Evolutionary conservation across 495 filamentous ascomycete species (phyloP).

Genomic region (Copromyces sp.): DNA sequence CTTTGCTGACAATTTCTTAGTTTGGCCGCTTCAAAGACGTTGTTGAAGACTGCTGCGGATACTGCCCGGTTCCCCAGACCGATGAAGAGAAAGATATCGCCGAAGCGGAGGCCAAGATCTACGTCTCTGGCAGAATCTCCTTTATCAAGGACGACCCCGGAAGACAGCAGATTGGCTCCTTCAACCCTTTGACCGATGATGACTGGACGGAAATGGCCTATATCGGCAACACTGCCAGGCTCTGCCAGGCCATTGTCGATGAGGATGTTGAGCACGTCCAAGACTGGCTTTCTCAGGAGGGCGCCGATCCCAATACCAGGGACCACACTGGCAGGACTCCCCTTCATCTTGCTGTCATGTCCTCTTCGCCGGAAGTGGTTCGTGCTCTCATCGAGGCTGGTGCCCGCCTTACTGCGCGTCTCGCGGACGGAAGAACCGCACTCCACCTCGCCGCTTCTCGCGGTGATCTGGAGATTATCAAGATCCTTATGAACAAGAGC

Average conservation of each 20-base stretch:
- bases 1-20: slow-evolving; percentile 11
- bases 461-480: slow-evolving; percentile 57
- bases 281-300: slow-evolving; percentile 54
- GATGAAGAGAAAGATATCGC: slow-evolving; percentile 58
- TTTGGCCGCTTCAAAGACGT: slow-evolving; percentile 59
- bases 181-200: slow-evolving; percentile 69
- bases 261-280: slow-evolving; percentile 54
- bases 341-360: slow-evolving; percentile 61
- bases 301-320: slow-evolving; percentile 48
- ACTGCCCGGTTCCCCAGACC: slow-evolving; percentile 56
- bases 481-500: slow-evolving; percentile 58
- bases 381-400: slow-evolving; percentile 58
- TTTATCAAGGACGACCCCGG: slow-evolving; percentile 76
- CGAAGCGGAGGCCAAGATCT: slow-evolving; percentile 60
- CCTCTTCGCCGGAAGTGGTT: slow-evolving; percentile 58
- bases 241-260: slow-evolving; percentile 71
- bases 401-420: slow-evolving; percentile 57
- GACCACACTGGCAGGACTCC: slow-evolving; percentile 78
- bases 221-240: slow-evolving; percentile 54
- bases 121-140: slow-evolving; percentile 55
- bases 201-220: slow-evolving; percentile 80
- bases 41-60: slow-evolving; percentile 68
- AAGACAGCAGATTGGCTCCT: slow-evolving; percentile 52
- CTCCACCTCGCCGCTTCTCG: slow-evolving; percentile 66
- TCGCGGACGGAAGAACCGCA: slow-evolving; percentile 70